A percentile compares a stretch with the other conserved stretches of the same genome.
phyloP scores from a whole-genome alignment of 306 rosid genomes.

The Quercus alba region DNA sequence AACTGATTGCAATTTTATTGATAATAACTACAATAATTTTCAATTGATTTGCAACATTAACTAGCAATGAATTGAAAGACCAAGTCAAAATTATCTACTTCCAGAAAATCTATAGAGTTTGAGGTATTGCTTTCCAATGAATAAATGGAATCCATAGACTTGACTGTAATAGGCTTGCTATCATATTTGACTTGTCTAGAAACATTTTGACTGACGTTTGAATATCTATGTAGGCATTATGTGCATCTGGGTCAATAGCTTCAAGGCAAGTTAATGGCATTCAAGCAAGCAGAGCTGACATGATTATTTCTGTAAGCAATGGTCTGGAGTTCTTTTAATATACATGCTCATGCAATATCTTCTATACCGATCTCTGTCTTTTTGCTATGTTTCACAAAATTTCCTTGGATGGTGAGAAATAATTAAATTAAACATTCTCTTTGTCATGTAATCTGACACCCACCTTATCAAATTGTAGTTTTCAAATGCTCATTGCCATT shows the following conservation, averaged over 20 bases:
- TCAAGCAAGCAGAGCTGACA: slow-evolving; percentile 54
- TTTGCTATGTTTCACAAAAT: neutral
- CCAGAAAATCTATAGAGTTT: no score
- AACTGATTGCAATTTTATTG: no score
- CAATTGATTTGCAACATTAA: no score
- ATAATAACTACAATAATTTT: no score
- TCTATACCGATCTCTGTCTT: neutral
- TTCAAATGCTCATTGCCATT: neutral
- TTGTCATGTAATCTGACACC: neutral
- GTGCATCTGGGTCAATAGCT: slow-evolving; percentile 40
- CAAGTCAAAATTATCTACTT: no score
- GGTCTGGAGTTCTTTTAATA: slow-evolving; percentile 3
- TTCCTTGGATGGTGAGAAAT: neutral
- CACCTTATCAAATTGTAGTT: neutral
- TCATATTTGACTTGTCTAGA: neutral
- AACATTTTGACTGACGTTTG: slow-evolving; percentile 1
- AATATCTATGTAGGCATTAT: slow-evolving; percentile 60
- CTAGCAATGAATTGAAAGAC: no score
- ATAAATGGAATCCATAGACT: no score
- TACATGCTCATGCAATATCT: neutral
- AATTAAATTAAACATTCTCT: neutral
- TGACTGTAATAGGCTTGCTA: no score
- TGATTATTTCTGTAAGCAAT: slow-evolving; percentile 77
- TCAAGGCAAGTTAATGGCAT: slow-evolving; percentile 62
- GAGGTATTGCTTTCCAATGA: no score